A percentile compares a stretch with the other conserved stretches of the same genome.
phyloP scores from a whole-genome alignment of 345 rosid species.

The Eucalyptus sideroxylon region DNA sequence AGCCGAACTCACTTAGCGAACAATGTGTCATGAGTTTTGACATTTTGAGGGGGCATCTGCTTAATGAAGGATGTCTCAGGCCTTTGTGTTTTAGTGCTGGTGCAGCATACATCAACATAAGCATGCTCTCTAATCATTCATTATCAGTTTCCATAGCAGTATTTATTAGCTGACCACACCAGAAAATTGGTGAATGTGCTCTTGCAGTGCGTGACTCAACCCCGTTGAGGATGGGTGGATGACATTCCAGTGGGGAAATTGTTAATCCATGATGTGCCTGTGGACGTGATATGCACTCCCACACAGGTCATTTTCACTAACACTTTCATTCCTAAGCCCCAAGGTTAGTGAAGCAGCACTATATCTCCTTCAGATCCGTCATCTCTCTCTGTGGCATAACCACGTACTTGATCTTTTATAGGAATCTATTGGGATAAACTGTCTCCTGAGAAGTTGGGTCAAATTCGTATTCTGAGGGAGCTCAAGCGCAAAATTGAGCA shows the following conservation, averaged over 20 bases:
- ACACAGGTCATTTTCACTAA: conserved; percentile 60
- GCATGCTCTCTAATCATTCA: neutral
- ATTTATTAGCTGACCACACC: neutral
- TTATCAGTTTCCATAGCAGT: neutral
- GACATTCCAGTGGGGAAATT: conserved; percentile 74
- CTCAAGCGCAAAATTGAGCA: conserved; percentile 46
- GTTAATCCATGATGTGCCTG: conserved; percentile 81
- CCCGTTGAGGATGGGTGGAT: conserved; percentile 51
- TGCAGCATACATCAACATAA: neutral
- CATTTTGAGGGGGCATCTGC: neutral
- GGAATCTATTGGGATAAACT: conserved; percentile 86
- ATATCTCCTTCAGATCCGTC: neutral
- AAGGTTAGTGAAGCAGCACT: conserved; percentile 24
- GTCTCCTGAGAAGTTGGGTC: conserved; percentile 72
- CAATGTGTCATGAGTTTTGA: neutral
- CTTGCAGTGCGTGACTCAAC: conserved; percentile 66
- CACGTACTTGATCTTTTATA: neutral
- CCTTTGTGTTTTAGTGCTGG: neutral
- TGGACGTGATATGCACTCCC: conserved; percentile 86
- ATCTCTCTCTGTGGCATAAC: neutral
- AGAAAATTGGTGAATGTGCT: neutral
- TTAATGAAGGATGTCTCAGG: neutral
- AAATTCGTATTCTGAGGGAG: conserved; percentile 69
- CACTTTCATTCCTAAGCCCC: conserved; percentile 62
- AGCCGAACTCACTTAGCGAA: neutral